Base-by-base conservation (phyloP, 441 rosid genomes). In the Bocquillonia castaneifolia region DNA sequence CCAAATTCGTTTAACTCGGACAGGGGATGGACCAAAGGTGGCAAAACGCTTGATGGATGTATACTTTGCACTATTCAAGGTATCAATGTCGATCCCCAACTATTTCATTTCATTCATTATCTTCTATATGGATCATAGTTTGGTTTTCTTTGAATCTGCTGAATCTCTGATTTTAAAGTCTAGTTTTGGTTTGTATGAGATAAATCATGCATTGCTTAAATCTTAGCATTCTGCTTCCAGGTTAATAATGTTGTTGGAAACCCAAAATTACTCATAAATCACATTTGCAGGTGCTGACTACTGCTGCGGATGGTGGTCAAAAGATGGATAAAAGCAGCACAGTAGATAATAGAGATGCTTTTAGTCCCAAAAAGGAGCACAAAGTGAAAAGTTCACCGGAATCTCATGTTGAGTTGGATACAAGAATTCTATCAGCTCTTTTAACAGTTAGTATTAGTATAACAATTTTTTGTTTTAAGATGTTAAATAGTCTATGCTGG, bases 41-140 rank as follows among this genome's bases (percentile, higher is more conserved):
- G 99, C 98, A 67, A 94, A 90, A 77, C 93, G 85, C 50, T 80
- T 94, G 74, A 81, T 92, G 74, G 97, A 94, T 85, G 92, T 92
- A 3, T 94, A 94, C 73, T 94, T 94, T 80, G 98, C 96, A 18
- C 72, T 94, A 50, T 94, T 94, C 74, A 94, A 90, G 97, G 98
- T 94, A 87, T 58, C 22, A 44, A 29, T 55, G 55, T 47, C 32
- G 29, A 66, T 70, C 23, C 14, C 12, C 66, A 12, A 8, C 34
- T 57, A 52, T 55, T 40, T 22, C 59, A 34, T 44, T 51, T 57
- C n/a, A 29, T 45, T 57, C 15, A 37, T 20, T 67, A 34, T 39
- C 45, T 36, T 39, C 44, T 50, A 48, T 25, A 3, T 26, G 29
- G 36, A 22, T 66, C 34, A 40, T 17, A 39, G n/a, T n/a, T 18